Percentiles rank a stretch among this genome's conserved stretches.
Conservation (phyloP, 2,329 filamentous ascomycete genomes). For the Aspergillus sp. region DNA sequence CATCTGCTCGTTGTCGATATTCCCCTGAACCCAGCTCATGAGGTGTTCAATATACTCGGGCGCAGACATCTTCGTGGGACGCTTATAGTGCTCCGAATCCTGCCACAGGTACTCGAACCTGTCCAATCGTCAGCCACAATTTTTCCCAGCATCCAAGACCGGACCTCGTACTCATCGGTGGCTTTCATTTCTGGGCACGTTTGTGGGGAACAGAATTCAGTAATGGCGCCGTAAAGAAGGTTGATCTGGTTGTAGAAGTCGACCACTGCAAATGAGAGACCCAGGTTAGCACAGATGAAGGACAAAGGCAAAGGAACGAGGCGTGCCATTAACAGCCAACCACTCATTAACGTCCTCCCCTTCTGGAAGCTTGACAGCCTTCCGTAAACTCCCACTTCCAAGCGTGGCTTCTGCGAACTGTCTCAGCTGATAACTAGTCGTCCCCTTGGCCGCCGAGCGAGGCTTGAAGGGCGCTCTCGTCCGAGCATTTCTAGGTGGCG, state of each 20-base stretch:
- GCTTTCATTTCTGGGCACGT: constrained; percentile 99
- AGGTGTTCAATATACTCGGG: constrained; percentile 97
- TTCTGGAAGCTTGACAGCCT: constrained; percentile 95
- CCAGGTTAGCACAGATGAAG: not conserved
- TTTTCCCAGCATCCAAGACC: not conserved
- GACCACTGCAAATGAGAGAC: constrained; percentile 67
- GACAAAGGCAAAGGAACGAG: constrained; percentile 27
- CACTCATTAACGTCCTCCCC: constrained; percentile 98
- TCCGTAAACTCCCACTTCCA: constrained; percentile 89
- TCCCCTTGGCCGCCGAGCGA: constrained; percentile 81
- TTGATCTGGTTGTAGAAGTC: constrained; percentile 99
- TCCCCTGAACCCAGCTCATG: constrained; percentile 94
- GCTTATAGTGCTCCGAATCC: constrained; percentile 89
- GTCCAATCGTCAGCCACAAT: constrained; percentile 19
- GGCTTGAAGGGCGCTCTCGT: constrained; percentile 91
- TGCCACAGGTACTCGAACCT: constrained; percentile 99
- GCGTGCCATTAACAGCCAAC: constrained; percentile 92
- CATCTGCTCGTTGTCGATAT: constrained; percentile 92
- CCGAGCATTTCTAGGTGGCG: constrained; percentile 73
- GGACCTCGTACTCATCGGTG: constrained; percentile 82
- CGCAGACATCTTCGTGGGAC: constrained; percentile 96
- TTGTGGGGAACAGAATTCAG: constrained; percentile 96
- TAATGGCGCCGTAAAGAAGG: constrained; percentile 96
- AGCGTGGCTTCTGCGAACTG: constrained; percentile 98
- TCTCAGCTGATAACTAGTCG: constrained; percentile 88